Percentiles rank a stretch among this genome's conserved stretches.
phyloP scores from a whole-genome alignment of 2,329 filamentous ascomycete species.

The Colletotrichum graminicola region DNA sequence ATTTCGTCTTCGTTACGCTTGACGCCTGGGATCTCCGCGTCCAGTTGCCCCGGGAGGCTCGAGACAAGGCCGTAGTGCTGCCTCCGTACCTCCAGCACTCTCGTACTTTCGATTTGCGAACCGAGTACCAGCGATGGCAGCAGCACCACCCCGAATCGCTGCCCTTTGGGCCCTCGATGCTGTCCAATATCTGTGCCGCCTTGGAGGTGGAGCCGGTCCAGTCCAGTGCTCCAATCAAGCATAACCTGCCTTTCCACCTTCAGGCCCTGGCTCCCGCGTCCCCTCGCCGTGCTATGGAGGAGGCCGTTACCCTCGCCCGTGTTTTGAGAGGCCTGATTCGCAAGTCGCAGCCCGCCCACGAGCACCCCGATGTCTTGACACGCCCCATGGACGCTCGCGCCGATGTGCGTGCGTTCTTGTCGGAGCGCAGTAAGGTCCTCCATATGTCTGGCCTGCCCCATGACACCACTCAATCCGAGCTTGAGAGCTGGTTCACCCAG shows the following conservation, averaged over 20 bases:
- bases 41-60: slow-evolving; percentile 95
- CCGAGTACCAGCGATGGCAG: slow-evolving; percentile 98
- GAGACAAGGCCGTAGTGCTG: slow-evolving; percentile 97
- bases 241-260: slow-evolving; percentile 97
- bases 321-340: slow-evolving; percentile 93
- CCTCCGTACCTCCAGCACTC: slow-evolving; percentile 98
- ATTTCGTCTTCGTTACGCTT: slow-evolving; percentile 98
- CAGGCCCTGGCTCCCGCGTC: slow-evolving; percentile 96
- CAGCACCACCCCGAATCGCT: slow-evolving; percentile 98
- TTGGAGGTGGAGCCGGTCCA: slow-evolving; percentile 98
- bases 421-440: slow-evolving; percentile 96
- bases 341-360: slow-evolving; percentile 94
- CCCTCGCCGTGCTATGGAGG: slow-evolving; percentile 95
- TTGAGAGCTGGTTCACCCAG: slow-evolving; percentile 99
- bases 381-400: slow-evolving; percentile 96
- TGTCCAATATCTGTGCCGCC: slow-evolving; percentile 97
- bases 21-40: slow-evolving; percentile 99
- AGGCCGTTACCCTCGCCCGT: slow-evolving; percentile 92
- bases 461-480: slow-evolving; percentile 97
- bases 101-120: slow-evolving; percentile 94
- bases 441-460: slow-evolving; percentile 98
- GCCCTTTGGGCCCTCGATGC: slow-evolving; percentile 93
- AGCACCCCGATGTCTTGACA: slow-evolving; percentile 94
- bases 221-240: slow-evolving; percentile 97
- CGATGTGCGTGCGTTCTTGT: slow-evolving; percentile 94